These are phyloP conservation scores for Penicillium malachiteum DNA, from an alignment of 495 filamentous ascomycete species.

Conservation along the genomic window DNA sequence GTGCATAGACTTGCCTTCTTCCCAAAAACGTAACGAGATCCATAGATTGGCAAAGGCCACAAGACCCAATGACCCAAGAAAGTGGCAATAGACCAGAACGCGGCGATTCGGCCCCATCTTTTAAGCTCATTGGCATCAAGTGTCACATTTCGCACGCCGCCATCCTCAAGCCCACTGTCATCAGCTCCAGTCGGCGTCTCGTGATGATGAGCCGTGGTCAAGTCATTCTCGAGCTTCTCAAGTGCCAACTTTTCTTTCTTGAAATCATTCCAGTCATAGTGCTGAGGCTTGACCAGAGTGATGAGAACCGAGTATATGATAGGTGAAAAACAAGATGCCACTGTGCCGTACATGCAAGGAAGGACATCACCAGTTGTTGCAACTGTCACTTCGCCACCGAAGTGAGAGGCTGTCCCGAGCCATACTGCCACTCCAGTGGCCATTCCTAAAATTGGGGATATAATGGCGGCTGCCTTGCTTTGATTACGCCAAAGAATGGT, in stretches of 20 bases:
- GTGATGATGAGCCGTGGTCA: slow-evolving; percentile 19
- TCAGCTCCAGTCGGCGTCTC: background rate
- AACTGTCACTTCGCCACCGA: slow-evolving; percentile 46
- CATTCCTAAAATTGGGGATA: slow-evolving; percentile 43
- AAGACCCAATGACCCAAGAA: slow-evolving; percentile 42
- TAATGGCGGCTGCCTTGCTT: slow-evolving; percentile 41
- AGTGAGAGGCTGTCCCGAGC: slow-evolving; percentile 44
- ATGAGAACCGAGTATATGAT: slow-evolving; percentile 37
- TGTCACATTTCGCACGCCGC: background rate
- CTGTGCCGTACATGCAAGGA: slow-evolving; percentile 45
- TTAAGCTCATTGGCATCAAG: slow-evolving; percentile 31
- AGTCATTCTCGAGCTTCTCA: slow-evolving; percentile 28
- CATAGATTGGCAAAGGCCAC: slow-evolving; percentile 45
- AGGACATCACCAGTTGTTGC: slow-evolving; percentile 42
- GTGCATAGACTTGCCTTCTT: slow-evolving; percentile 22
- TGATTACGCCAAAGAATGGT: slow-evolving; percentile 51
- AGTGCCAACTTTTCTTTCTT: slow-evolving; percentile 35
- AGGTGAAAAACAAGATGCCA: slow-evolving; percentile 38
- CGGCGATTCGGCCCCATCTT: slow-evolving; percentile 36
- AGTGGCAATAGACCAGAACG: slow-evolving; percentile 36
- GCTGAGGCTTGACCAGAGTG: slow-evolving; percentile 30
- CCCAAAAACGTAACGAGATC: slow-evolving; percentile 35
- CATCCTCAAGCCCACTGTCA: slow-evolving; percentile 7
- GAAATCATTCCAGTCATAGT: slow-evolving; percentile 39
- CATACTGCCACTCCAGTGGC: slow-evolving; percentile 46